These are phyloP conservation scores for Penstemon eatonii DNA, from an alignment of 257 asterid genomes.

Conservation along the genomic window DNA sequence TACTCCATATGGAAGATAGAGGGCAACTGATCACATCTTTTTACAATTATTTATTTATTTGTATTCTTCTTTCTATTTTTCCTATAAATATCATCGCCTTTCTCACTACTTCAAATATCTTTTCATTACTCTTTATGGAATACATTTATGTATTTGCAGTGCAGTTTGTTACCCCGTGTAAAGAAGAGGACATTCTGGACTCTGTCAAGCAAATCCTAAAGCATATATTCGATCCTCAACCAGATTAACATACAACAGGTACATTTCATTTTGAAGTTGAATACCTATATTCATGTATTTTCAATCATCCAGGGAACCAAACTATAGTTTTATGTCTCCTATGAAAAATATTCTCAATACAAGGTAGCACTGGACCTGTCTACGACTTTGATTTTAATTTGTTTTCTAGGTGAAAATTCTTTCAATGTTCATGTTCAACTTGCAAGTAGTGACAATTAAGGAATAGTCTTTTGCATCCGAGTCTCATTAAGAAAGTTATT, in stretches of 20 bases:
- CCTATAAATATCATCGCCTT: not conserved
- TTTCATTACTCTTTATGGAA: not conserved
- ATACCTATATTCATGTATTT: too few relatives aligned
- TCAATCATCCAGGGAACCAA: too few relatives aligned
- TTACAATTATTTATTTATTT: not conserved
- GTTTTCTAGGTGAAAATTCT: too few relatives aligned
- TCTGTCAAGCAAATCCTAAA: conserved; percentile 35
- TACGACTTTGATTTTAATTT: too few relatives aligned
- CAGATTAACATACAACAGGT: not conserved
- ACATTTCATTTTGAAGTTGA: too few relatives aligned
- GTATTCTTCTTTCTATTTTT: not conserved
- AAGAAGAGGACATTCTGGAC: conserved; percentile 42
- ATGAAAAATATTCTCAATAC: too few relatives aligned
- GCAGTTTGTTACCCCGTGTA: conserved; percentile 44
- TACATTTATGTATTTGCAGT: conserved; percentile 17
- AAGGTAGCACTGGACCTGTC: too few relatives aligned
- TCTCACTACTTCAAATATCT: not conserved
- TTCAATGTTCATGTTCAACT: too few relatives aligned
- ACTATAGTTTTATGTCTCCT: too few relatives aligned
- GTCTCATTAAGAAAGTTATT: too few relatives aligned
- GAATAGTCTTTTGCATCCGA: too few relatives aligned
- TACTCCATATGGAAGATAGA: not conserved
- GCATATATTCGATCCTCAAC: conserved; percentile 41
- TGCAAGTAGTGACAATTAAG: too few relatives aligned
- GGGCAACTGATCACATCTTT: not conserved